Percentiles rank a stretch among this genome's conserved stretches.
Evolutionary conservation across 805 yeast species (phyloP).

Genomic region (Sugiyamaella americana): DNA sequence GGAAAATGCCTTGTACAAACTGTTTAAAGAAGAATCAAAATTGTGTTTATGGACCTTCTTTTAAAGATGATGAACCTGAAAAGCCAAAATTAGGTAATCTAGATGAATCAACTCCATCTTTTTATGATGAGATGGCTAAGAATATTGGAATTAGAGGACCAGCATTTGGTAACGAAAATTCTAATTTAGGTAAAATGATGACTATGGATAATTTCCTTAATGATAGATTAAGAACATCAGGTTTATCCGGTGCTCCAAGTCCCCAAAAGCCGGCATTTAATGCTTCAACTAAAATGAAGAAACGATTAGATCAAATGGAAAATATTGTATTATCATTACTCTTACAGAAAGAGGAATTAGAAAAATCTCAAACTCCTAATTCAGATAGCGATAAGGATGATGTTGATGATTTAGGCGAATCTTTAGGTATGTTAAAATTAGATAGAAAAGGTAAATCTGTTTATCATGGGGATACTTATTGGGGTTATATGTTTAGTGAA

Average conservation of each 20-base stretch:
- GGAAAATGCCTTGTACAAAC: slow-evolving; percentile 29
- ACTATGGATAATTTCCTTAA: slow-evolving; percentile 9
- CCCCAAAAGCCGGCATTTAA: no score
- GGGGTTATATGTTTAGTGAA: slow-evolving; percentile 30
- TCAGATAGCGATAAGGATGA: slow-evolving; percentile 15
- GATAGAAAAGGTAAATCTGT: slow-evolving; percentile 29
- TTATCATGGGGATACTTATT: slow-evolving; percentile 33
- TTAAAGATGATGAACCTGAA: neutral
- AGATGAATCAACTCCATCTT: neutral
- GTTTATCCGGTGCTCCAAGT: slow-evolving; percentile 2
- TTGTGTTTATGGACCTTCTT: slow-evolving; percentile 5
- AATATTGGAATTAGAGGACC: neutral
- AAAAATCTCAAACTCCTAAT: slow-evolving; percentile 7
- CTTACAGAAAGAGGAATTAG: slow-evolving; percentile 7
- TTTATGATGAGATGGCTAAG: slow-evolving; percentile 1
- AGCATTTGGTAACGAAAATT: neutral
- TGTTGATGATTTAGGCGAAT: slow-evolving; percentile 23
- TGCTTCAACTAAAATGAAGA: slow-evolving; percentile 21
- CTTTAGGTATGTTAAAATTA: slow-evolving; percentile 32
- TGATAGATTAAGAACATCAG: neutral
- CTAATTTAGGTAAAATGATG: slow-evolving; percentile 11
- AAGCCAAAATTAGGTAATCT: neutral
- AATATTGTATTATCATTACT: slow-evolving; percentile 24
- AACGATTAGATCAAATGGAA: slow-evolving; percentile 28
- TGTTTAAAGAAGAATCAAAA: slow-evolving; percentile 25